Conservation (phyloP, 352 stramenopile species). For the Pythium coloratum region DNA sequence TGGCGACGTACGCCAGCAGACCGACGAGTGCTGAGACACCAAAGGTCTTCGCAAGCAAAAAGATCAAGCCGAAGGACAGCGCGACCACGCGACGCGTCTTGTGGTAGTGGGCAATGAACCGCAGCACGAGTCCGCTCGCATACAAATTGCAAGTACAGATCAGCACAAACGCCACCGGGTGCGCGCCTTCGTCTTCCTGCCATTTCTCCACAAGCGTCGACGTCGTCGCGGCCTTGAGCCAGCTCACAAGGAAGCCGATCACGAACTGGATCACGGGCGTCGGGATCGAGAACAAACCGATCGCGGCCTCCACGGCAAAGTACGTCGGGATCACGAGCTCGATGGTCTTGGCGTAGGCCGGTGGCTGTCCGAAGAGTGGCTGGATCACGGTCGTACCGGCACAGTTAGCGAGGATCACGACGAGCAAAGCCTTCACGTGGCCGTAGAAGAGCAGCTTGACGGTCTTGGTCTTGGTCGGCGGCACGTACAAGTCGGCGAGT, state of each 20-base stretch:
- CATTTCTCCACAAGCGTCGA: slow-evolving; percentile 65
- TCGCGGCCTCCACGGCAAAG: slow-evolving; percentile 39
- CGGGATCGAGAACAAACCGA: slow-evolving; percentile 45
- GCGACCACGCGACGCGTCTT: slow-evolving; percentile 36
- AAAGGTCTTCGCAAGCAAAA: slow-evolving; percentile 48
- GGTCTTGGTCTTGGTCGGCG: slow-evolving; percentile 36
- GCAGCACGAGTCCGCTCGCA: slow-evolving; percentile 57
- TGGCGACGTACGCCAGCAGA: slow-evolving; percentile 56
- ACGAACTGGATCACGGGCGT: slow-evolving; percentile 46
- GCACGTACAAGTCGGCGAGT: slow-evolving; percentile 42
- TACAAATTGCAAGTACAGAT: slow-evolving; percentile 73
- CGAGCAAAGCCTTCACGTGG: slow-evolving; percentile 49
- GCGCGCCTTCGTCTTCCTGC: slow-evolving; percentile 41
- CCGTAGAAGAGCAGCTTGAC: slow-evolving; percentile 31
- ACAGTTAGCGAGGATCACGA: slow-evolving; percentile 60
- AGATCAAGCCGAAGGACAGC: slow-evolving; percentile 38
- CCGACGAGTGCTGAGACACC: slow-evolving; percentile 42
- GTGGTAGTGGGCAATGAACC: slow-evolving; percentile 55
- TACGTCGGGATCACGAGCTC: slow-evolving; percentile 63
- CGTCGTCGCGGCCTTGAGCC: slow-evolving; percentile 74
- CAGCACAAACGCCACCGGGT: slow-evolving; percentile 59
- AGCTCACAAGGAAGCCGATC: slow-evolving; percentile 61
- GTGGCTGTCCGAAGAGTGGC: slow-evolving; percentile 50
- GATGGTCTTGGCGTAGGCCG: slow-evolving; percentile 60
- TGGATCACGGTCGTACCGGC: slow-evolving; percentile 66